Percentiles rank a stretch among this genome's conserved stretches.
These are phyloP conservation scores for Boletus reticuloceps DNA, from an alignment of 768 basidiomycete genomes.

Conservation along the genomic window DNA sequence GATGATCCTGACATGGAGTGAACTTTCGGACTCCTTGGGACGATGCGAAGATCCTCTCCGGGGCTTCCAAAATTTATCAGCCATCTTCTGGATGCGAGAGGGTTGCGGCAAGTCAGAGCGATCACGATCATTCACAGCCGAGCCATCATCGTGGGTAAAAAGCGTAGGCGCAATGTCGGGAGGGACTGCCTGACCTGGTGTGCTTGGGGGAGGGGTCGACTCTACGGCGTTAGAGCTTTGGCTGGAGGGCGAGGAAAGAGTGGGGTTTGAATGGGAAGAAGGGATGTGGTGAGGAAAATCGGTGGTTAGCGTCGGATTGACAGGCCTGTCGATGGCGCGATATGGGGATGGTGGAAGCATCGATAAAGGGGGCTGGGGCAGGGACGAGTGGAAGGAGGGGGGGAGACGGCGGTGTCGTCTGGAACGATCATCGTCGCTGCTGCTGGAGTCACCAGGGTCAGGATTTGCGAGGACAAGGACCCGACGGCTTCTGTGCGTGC, in stretches of 20 bases:
- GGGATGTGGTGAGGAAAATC: constrained; percentile 33
- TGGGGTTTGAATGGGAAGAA: constrained; percentile 48
- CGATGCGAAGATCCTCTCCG: constrained; percentile 32
- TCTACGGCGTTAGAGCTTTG: constrained; percentile 61
- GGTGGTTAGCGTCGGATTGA: constrained; percentile 35
- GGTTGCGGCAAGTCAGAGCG: constrained; percentile 28
- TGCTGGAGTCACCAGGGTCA: constrained; percentile 45
- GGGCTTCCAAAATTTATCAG: constrained; percentile 24
- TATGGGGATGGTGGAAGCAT: constrained; percentile 17
- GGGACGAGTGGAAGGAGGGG: constrained; percentile 25
- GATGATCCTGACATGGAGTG: constrained; percentile 21
- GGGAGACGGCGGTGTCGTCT: constrained; percentile 10
- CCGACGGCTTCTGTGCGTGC: constrained; percentile 33
- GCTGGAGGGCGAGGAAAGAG: constrained; percentile 68
- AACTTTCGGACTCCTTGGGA: constrained; percentile 24
- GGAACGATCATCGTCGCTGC: constrained; percentile 36
- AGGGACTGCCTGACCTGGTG: constrained; percentile 51
- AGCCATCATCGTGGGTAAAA: constrained; percentile 39
- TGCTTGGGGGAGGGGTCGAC: constrained; percentile 69
- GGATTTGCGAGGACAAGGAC: constrained; percentile 64
- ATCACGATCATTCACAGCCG: constrained; percentile 31
- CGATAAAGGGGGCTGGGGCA: constrained; percentile 26
- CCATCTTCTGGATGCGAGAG: constrained; percentile 33
- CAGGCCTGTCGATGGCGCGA: constrained; percentile 19
- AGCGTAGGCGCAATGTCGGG: constrained; percentile 38